Evolutionary conservation across 805 yeast species (phyloP), one percentile per base, ranked within the genome.

Genomic region (Saccharomycopsis sp.): DNA sequence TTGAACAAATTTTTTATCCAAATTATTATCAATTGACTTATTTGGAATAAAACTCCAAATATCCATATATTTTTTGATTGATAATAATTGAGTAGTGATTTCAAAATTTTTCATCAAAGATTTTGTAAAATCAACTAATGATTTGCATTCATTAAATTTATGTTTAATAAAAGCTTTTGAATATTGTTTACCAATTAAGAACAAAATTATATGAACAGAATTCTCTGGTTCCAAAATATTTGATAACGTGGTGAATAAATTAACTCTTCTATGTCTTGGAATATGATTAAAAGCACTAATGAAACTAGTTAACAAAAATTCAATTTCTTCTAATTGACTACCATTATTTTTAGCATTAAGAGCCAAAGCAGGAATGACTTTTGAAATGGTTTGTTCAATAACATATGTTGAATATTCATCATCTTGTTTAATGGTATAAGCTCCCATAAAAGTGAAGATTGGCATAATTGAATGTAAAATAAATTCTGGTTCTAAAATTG

Each of bases 381-480:
- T 79, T 18, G 81, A 63, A 37, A 92, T 80, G 2, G 98, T 89
- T 56, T 85, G 92, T 53, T 87, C 94, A 47, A 92, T 86, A 34
- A 88, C 96, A 49, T 83, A 83, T 25, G 81, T 81, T 0, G 96
- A 86, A 54, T 84, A 89, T 56, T 86, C 96, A 59, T 92, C 97
- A 58, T 92, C 98, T 61, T 92, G 96, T 53, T 95, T 79, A 39
- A 92, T 74, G 12, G 96, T 88, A 54, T 87, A 94, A 10, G 97
- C 95, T 45, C 98, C 98, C 97, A 92, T 92, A 53, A 92, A 92
- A 1, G 98, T 92, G 66, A 92, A 92, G 38, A 92, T 89, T n/a
- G 98, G 98, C 98, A 92, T 92, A 6, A 92, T 95, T 2, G 96
- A 83, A 61, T 92, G 97, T 40, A 92, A 65, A 21, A 92, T 87